These are phyloP conservation scores for Dendrobium officinale DNA, from an alignment of 106 monocot genomes.

Conservation along the genomic window DNA sequence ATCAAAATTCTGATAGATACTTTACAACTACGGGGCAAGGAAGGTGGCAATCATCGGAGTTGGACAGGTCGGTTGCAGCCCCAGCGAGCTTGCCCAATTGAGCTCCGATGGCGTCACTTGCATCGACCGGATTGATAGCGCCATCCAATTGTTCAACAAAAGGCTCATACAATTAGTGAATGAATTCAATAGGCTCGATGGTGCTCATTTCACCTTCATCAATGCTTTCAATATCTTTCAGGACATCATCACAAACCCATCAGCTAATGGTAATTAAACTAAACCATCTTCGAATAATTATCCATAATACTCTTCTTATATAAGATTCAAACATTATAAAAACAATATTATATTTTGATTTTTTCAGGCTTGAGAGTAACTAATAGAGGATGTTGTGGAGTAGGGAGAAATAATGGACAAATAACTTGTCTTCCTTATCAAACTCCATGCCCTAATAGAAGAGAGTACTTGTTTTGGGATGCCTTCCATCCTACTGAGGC, in stretches of 20 bases:
- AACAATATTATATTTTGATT: background rate
- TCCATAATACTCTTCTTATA: no score
- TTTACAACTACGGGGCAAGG: slow-evolving; percentile 35
- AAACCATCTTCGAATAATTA: background rate
- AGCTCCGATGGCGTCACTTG: slow-evolving; percentile 60
- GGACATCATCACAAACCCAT: slow-evolving; percentile 44
- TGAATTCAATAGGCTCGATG: slow-evolving; percentile 54
- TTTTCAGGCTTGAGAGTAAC: slow-evolving; percentile 53
- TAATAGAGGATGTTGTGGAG: slow-evolving; percentile 82
- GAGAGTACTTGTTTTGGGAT: slow-evolving; percentile 76
- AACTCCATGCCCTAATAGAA: slow-evolving; percentile 57
- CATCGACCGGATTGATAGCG: slow-evolving; percentile 42
- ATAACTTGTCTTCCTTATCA: slow-evolving; percentile 81
- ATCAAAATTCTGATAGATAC: background rate
- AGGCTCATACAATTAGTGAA: slow-evolving; percentile 37
- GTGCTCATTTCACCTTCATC: slow-evolving; percentile 87
- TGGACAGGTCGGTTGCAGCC: slow-evolving; percentile 81
- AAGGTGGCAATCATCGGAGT: slow-evolving; percentile 78
- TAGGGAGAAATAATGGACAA: slow-evolving; percentile 90
- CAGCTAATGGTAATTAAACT: slow-evolving; percentile 26
- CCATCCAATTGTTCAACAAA: slow-evolving; percentile 44
- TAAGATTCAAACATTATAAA: no score
- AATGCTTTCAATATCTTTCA: slow-evolving; percentile 54
- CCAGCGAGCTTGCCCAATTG: slow-evolving; percentile 63
- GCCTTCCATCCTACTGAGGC: slow-evolving; percentile 90